Base-by-base conservation (phyloP, 768 basidiomycete genomes). In the Xerocomellus amylosporus region DNA sequence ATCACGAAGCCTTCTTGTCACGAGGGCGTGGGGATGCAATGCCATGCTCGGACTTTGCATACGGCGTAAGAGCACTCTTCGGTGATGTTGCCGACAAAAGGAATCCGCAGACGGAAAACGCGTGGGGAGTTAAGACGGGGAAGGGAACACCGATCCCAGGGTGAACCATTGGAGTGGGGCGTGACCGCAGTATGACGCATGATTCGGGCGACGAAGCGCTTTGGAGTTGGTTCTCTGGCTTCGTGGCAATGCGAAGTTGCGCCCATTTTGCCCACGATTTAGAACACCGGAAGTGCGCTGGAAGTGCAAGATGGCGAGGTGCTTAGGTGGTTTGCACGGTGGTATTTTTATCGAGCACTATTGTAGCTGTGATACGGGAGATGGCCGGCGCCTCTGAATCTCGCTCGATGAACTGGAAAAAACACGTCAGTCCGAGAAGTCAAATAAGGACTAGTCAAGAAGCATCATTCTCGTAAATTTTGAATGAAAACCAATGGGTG, bases 381-480 rank as follows among this genome's bases (percentile, higher is more conserved):
- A 24, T 31, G 28, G 31, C 13, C 31, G 19, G 20, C 3, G 46
- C 22, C 39, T 51, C 41, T 43, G 36, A 31, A 19, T 49, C 22
- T 22, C 33, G 15, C 7, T 28, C 5, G 22, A 36, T 26, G 40
- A 43, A 10, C 40, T 54, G 13, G 13, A 10, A 22, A 19, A 24
- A 13, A 13, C 45, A 51, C 45, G 20, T 39, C 31, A 33, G 15
- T 39, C 28, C 10, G 15, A 14, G 24, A 22, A 33, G 39, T 13
- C 20, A 6, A 5, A 19, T 36, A 22, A 20, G 14, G 30, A 30
- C 10, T 30, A 30, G 30, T 30, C 9, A 34, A 6, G 37, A 37
- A 26, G 46, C 24, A 24, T 48, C 51, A 37, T 47, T 58, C 38
- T 49, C 51, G 40, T 53, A 31, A 62, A 5, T 2, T n/a, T 26